phyloP scores from a whole-genome alignment of 2,329 filamentous ascomycete species.

The Camillea tinctor region DNA sequence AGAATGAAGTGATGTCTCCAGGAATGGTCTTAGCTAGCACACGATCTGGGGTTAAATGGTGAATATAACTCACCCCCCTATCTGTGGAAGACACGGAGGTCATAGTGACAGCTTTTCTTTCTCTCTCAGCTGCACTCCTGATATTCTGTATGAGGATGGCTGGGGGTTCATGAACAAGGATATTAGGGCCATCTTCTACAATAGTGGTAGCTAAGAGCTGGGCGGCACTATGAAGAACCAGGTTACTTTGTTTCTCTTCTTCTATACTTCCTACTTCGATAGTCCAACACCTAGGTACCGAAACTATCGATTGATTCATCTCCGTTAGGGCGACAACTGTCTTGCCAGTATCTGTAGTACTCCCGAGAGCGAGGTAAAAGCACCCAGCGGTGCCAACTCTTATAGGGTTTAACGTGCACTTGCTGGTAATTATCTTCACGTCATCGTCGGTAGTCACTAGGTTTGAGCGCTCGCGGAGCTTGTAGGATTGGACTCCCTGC shows the following conservation, averaged over 20 bases:
- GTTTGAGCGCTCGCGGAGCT: not conserved
- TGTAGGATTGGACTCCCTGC: not conserved
- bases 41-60: not conserved
- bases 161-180: conserved; percentile 12
- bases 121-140: not conserved
- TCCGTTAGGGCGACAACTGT: conserved; percentile 9
- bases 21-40: not conserved
- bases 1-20: not conserved
- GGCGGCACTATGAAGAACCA: conserved; percentile 7
- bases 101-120: not conserved
- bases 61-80: not conserved
- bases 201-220: conserved; percentile 8
- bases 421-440: conserved; percentile 7
- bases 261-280: conserved; percentile 6
- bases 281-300: conserved; percentile 6
- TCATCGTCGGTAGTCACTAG: not conserved
- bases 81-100: conserved; percentile 1
- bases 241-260: conserved; percentile 5
- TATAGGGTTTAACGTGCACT: conserved; percentile 6
- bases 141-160: not conserved
- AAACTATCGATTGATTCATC: conserved; percentile 9
- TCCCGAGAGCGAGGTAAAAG: conserved; percentile 8
- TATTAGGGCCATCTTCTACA: conserved; percentile 3
- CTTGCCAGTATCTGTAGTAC: conserved; percentile 1
- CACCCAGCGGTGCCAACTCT: conserved; percentile 5